A percentile compares a stretch with the other conserved stretches of the same genome.
Conservation (phyloP, 345 rosid species). For the Barbarea vulgaris region DNA sequence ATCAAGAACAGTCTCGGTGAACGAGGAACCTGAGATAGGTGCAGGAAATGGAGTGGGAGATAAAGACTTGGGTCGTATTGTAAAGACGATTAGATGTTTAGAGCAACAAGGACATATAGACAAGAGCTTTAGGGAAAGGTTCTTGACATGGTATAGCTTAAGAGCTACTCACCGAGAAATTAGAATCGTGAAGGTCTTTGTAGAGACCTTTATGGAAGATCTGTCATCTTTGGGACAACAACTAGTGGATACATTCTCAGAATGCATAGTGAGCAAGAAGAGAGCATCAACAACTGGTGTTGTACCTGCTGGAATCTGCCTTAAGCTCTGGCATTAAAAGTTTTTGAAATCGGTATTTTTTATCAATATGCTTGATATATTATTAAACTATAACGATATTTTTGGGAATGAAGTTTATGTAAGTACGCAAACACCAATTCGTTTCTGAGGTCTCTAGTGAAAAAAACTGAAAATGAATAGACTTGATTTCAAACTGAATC, state of each 20-base stretch:
- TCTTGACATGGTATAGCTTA: conserved; percentile 92
- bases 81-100: conserved; percentile 76
- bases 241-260: conserved; percentile 90
- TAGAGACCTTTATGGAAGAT: conserved; percentile 72
- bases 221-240: conserved; percentile 85
- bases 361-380: not conserved
- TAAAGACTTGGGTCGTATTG: conserved; percentile 74
- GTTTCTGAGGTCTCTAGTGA: conserved; percentile 1
- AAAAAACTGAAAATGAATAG: conserved; percentile 4
- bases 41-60: conserved; percentile 52
- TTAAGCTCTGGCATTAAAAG: conserved; percentile 90
- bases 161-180: conserved; percentile 80
- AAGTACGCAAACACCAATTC: not conserved
- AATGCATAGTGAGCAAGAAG: conserved; percentile 60
- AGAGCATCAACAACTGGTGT: conserved; percentile 44
- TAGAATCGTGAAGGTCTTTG: conserved; percentile 78
- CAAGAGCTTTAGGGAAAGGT: conserved; percentile 90
- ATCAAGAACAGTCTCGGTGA: conserved; percentile 47
- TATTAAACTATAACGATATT: not conserved
- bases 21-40: conserved; percentile 51
- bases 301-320: conserved; percentile 76
- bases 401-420: not conserved
- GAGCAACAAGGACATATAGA: conserved; percentile 89
- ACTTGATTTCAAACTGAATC: conserved; percentile 14
- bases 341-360: not conserved